phyloP scores from a whole-genome alignment of 2,329 filamentous ascomycete species.

The Aspergillus brunneoviolaceus region DNA sequence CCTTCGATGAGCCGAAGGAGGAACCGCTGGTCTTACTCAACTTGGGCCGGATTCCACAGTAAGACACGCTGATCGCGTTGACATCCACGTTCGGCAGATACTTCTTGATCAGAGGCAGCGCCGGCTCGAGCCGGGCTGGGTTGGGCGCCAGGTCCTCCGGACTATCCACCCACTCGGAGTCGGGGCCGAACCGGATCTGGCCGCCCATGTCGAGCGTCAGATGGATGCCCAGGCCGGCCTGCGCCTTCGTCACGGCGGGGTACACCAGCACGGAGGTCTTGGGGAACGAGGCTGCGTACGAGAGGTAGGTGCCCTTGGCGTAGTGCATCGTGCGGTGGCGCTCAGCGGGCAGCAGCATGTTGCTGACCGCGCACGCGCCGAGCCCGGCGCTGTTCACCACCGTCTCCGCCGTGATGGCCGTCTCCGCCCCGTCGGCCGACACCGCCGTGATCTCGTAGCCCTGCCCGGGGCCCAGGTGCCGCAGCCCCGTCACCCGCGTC shows the following conservation, averaged over 20 bases:
- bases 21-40: conserved; percentile 62
- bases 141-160: conserved; percentile 70
- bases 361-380: conserved; percentile 71
- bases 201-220: conserved; percentile 86
- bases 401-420: conserved; percentile 68
- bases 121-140: conserved; percentile 60
- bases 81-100: conserved; percentile 76
- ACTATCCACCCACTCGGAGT: conserved; percentile 85
- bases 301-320: conserved; percentile 95
- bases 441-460: conserved; percentile 70
- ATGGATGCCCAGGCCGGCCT: conserved; percentile 89
- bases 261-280: conserved; percentile 75
- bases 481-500: conserved; percentile 63
- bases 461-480: conserved; percentile 52
- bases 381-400: conserved; percentile 86
- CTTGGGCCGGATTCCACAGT: conserved; percentile 90
- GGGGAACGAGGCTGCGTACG: conserved; percentile 67
- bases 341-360: conserved; percentile 65
- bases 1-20: conserved; percentile 48
- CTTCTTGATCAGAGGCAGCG: conserved; percentile 70
- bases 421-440: conserved; percentile 35
- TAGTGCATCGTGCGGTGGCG: conserved; percentile 66
- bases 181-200: conserved; percentile 85
- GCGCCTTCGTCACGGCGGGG: conserved; percentile 77
- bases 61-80: conserved; percentile 70